Percentiles rank a stretch among this genome's conserved stretches.
These are phyloP conservation scores for Pseudocercospora ulei DNA, from an alignment of 2,329 filamentous ascomycete genomes.

Conservation along the genomic window DNA sequence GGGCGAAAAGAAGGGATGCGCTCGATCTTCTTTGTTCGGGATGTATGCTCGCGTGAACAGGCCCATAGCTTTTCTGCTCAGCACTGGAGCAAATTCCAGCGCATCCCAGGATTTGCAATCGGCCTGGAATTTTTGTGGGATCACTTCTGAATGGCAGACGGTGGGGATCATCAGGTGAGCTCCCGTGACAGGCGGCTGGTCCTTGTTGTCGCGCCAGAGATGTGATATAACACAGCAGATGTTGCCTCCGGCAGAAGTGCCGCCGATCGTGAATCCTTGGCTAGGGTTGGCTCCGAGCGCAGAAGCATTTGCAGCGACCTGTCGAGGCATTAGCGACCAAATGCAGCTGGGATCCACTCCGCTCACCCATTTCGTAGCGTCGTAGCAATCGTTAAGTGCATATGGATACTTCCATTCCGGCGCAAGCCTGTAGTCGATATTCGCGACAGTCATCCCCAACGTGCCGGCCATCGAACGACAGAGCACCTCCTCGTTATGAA, in stretches of 20 bases:
- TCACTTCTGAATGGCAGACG: slow-evolving; percentile 36
- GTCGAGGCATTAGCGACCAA: background rate
- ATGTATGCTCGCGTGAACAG: slow-evolving; percentile 23
- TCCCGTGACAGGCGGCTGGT: slow-evolving; percentile 40
- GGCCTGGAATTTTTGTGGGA: slow-evolving; percentile 36
- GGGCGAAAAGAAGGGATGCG: slow-evolving; percentile 30
- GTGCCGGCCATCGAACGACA: slow-evolving; percentile 37
- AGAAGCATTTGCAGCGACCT: slow-evolving; percentile 23
- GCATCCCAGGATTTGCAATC: slow-evolving; percentile 37
- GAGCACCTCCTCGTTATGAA: slow-evolving; percentile 39
- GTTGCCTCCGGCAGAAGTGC: slow-evolving; percentile 47
- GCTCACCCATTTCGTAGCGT: slow-evolving; percentile 39
- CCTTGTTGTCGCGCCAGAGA: slow-evolving; percentile 36
- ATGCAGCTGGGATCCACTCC: background rate
- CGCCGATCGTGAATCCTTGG: slow-evolving; percentile 45
- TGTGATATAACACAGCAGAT: slow-evolving; percentile 43
- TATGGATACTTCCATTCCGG: slow-evolving; percentile 45
- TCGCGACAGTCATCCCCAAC: slow-evolving; percentile 39
- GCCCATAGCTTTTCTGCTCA: slow-evolving; percentile 22
- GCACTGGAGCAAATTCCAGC: slow-evolving; percentile 25
- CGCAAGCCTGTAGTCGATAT: slow-evolving; percentile 46
- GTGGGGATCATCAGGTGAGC: slow-evolving; percentile 42
- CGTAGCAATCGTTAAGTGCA: slow-evolving; percentile 43
- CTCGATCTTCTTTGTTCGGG: slow-evolving; percentile 24
- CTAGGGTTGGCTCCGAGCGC: slow-evolving; percentile 37